Base-by-base conservation (phyloP, 805 yeast genomes). In the Grigorovia yakushimaensis region DNA sequence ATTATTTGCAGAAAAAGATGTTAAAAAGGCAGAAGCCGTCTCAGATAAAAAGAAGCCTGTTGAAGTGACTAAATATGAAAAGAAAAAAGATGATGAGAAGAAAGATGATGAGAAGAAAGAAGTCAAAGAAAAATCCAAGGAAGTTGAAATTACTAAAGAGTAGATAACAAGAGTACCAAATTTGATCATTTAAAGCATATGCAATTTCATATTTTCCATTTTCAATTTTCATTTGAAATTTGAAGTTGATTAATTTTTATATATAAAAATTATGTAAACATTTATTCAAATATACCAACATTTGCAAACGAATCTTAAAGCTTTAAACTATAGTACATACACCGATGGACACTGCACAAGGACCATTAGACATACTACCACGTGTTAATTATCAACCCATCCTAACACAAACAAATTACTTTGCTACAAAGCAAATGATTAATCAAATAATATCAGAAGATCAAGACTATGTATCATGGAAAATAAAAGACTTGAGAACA, bases 1-100 rank as follows among this genome's bases (percentile, higher is more conserved):
- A 49, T 53, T 73, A 2, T 13, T 73, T 17, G 67, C 67, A 42
- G 81, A 76, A 42, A 51, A 48, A 20, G 21, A 18, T 27, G 39
- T 18, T 27, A 41, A 45, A 22, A 27, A 42, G 27, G 44, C 18
- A 13, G 45, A 39, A 4, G 22, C 43, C 15, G 22, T 39, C 11
- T 23, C 23, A 18, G 39, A 36, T 8, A 15, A 19, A 2, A 44
- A 44, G 22, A 30, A 30, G 21, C n/a, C 21, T 4, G 27, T 27
- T 24, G 24, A 17, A 15, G 11, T 23, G 20, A 41, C 15, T 15
- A 2, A 33, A 17, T 13, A 13, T 17, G 17, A 33, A 8, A 33
- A 33, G 37, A 33, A 15, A 11, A 33, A 13, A 8, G n/a, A 30
- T 8, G 11, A 30, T 23, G 39, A 36, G 11, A 42, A 35, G 18